Base-by-base conservation (phyloP, 129 eudicot genomes). In the Helichrysum umbraculigerum region DNA sequence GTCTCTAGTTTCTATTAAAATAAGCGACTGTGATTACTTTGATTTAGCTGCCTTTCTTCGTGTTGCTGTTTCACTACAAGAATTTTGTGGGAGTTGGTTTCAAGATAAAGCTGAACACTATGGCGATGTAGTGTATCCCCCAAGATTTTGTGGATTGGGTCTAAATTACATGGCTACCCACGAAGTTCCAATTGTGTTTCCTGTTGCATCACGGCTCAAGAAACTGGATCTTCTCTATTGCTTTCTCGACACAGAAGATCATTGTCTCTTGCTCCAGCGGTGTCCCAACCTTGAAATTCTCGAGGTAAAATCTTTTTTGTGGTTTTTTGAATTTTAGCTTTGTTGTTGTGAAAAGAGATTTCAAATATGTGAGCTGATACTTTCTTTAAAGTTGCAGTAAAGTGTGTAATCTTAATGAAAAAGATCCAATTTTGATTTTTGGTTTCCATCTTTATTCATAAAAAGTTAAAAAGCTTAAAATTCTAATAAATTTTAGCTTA, bases 221-320 rank as follows among this genome's bases (percentile, higher is more conserved):
- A 92, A 84, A 73, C 75, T 92, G 74, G 98, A 92, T 81, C 96
- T 92, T 9, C 83, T 89, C 10, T 88, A 88, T 70, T 88, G 88
- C 29, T 52, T 88, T 70, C 93, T 92, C 59, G 83, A 83, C 80
- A 84, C 87, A 12, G 90, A 87, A 70, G 96, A 85, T 71, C 93
- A 87, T 29, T 86, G 96, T 66, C 61, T 37, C 9, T 83, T 90
- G 68, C 80, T 92, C 11, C 80, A 78, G 33, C 72, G 81, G 79
- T 92, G 96, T 71, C 90, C 90, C 47, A 92, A 92, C 78, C 85
- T 92, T 78, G 98, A 92, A 81, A 61, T 87, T 84, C 96, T 92
- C 50, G 96, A 89, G 98, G 96, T 92, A 87, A 56, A 70, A 19
- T 35, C 16, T 41, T 62, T 33, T 33, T 72, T 16, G 6, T 66